Percentiles rank a stretch among this genome's conserved stretches.
These are phyloP conservation scores for Phragmites australis DNA, from an alignment of 176 grass and related monocot genomes.

Conservation along the genomic window DNA sequence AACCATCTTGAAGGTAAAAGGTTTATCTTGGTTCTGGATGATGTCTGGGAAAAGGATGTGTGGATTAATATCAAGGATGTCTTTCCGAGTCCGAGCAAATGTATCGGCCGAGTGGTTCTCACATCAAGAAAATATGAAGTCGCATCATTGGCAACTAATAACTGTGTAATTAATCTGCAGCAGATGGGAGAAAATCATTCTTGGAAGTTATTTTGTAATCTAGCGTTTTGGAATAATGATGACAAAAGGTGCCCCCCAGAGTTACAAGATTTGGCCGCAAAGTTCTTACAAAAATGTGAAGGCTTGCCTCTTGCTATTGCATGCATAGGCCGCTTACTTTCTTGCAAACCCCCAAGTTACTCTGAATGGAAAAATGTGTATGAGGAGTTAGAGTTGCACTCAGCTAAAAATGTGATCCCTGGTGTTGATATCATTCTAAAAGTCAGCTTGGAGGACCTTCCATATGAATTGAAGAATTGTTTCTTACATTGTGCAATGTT, in stretches of 20 bases:
- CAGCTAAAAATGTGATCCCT: neutral
- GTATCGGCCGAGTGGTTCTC: neutral
- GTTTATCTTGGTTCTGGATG: conserved; percentile 27
- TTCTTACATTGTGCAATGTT: conserved; percentile 12
- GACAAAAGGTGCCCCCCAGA: neutral
- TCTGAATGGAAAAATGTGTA: neutral
- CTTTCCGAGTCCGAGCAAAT: neutral
- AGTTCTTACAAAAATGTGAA: conserved; percentile 9
- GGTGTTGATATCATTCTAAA: neutral
- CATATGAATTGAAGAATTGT: conserved; percentile 2
- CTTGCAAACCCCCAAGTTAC: neutral
- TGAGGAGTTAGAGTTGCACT: neutral
- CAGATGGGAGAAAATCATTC: neutral
- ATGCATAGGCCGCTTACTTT: conserved; percentile 2
- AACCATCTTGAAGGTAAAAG: neutral
- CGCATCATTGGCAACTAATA: neutral
- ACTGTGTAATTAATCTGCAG: neutral
- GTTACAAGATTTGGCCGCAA: neutral
- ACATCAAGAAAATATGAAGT: conserved; percentile 14
- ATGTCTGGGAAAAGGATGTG: conserved; percentile 3
- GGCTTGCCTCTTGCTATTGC: conserved; percentile 32
- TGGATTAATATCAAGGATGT: conserved; percentile 12
- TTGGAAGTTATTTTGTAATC: neutral
- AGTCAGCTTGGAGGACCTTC: conserved; percentile 17
- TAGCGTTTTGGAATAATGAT: neutral